phyloP scores from a whole-genome alignment of 2,329 filamentous ascomycete genomes.

The Arthrobotrys conoides region DNA sequence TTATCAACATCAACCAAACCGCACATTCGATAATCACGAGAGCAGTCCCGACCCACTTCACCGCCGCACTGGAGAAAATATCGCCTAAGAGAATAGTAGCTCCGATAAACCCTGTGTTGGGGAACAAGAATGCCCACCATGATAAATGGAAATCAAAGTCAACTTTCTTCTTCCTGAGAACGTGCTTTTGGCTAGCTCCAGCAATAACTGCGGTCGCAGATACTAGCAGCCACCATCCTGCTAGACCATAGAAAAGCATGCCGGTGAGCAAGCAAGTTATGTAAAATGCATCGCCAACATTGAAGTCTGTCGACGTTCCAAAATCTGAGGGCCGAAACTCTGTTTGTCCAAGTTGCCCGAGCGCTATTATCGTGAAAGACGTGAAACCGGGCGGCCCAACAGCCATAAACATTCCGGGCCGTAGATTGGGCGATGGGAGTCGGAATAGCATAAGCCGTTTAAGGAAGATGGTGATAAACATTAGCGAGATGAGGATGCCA shows the following conservation, averaged over 20 bases:
- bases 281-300: slow-evolving; percentile 45
- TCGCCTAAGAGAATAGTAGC: slow-evolving; percentile 73
- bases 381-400: slow-evolving; percentile 55
- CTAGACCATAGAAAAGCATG: slow-evolving; percentile 55
- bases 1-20: slow-evolving; percentile 72
- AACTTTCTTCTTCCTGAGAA: slow-evolving; percentile 43
- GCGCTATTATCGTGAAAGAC: slow-evolving; percentile 45
- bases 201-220: slow-evolving; percentile 48
- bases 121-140: slow-evolving; percentile 78
- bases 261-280: slow-evolving; percentile 40
- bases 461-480: slow-evolving; percentile 59
- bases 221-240: slow-evolving; percentile 50
- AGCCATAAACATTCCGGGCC: slow-evolving; percentile 58
- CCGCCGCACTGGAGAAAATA: slow-evolving; percentile 70
- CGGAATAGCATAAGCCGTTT: slow-evolving; percentile 57
- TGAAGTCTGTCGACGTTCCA: slow-evolving; percentile 27
- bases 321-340: slow-evolving; percentile 50
- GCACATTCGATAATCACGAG: slow-evolving; percentile 73
- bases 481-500: slow-evolving; percentile 53
- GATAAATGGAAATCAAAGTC: slow-evolving; percentile 67
- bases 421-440: slow-evolving; percentile 49
- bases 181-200: slow-evolving; percentile 44
- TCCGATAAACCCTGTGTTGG: slow-evolving; percentile 76
- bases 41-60: slow-evolving; percentile 72
- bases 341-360: slow-evolving; percentile 35